Conservation (phyloP, 345 rosid genomes). For the Citrus inodora region DNA sequence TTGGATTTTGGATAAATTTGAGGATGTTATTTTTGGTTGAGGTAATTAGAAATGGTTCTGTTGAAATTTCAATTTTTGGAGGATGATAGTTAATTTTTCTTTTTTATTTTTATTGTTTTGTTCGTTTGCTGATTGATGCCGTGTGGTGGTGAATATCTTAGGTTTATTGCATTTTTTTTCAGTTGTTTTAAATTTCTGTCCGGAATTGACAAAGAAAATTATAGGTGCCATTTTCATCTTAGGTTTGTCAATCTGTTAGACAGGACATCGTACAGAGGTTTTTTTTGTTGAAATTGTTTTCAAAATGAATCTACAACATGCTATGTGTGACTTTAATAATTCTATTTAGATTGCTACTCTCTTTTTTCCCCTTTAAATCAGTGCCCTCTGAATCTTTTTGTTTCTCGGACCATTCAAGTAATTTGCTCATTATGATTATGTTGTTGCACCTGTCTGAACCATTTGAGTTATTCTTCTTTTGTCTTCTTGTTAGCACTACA, state of each 20-base stretch:
- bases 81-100: background rate
- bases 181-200: background rate
- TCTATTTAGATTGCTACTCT: background rate
- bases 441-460: background rate
- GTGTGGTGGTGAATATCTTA: background rate
- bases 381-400: background rate
- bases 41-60: slow-evolving; percentile 10
- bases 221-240: background rate
- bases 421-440: background rate
- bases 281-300: background rate
- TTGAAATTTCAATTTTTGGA: background rate
- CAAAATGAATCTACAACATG: background rate
- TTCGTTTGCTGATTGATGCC: background rate
- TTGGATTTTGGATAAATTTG: slow-evolving; percentile 12
- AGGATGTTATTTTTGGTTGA: background rate
- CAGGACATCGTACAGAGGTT: no score
- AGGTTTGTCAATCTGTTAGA: background rate
- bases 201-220: background rate
- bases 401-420: background rate
- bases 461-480: background rate
- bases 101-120: background rate
- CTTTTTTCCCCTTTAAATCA: no score
- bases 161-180: background rate
- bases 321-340: background rate
- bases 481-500: no score